Evolutionary conservation across 176 grass and related monocot species (phyloP).

Genomic region (Urochloa ruziziensis): DNA sequence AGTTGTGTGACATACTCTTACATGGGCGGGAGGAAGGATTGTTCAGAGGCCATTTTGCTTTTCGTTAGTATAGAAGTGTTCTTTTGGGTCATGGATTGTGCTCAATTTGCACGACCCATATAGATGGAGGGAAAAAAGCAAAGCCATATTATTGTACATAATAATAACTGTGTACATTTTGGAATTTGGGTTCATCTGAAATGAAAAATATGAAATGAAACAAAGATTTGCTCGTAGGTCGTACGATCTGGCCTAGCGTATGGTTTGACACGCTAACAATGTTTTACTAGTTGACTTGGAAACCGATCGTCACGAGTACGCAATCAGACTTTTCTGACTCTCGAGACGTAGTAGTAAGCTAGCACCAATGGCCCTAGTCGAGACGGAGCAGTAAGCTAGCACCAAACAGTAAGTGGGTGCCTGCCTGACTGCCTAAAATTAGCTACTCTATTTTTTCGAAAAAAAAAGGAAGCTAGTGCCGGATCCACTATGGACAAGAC

Average conservation of each 20-base stretch:
- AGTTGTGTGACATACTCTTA: background rate
- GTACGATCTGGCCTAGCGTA: background rate
- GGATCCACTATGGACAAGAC: conserved; percentile 18
- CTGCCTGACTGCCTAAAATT: background rate
- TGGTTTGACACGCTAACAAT: background rate
- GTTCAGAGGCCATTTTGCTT: conserved; percentile 22
- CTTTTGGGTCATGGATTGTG: background rate
- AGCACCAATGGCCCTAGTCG: too few species aligned
- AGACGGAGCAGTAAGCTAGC: background rate
- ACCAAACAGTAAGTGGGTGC: background rate
- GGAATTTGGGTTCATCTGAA: background rate
- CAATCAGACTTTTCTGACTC: background rate
- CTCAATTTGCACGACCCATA: background rate
- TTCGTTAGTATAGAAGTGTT: background rate
- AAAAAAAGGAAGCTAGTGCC: background rate
- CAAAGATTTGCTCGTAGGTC: background rate
- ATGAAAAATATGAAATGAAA: background rate
- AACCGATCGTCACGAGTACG: background rate
- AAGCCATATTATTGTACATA: background rate
- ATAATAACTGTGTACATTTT: background rate
- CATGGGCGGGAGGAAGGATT: background rate
- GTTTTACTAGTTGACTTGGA: background rate
- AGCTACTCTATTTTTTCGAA: too few species aligned
- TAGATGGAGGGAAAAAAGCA: background rate
- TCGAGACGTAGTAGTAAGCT: background rate